Evolutionary conservation across 768 basidiomycete species (phyloP), one percentile per base, ranked within the genome.

Genomic region (Boletus edulis): DNA sequence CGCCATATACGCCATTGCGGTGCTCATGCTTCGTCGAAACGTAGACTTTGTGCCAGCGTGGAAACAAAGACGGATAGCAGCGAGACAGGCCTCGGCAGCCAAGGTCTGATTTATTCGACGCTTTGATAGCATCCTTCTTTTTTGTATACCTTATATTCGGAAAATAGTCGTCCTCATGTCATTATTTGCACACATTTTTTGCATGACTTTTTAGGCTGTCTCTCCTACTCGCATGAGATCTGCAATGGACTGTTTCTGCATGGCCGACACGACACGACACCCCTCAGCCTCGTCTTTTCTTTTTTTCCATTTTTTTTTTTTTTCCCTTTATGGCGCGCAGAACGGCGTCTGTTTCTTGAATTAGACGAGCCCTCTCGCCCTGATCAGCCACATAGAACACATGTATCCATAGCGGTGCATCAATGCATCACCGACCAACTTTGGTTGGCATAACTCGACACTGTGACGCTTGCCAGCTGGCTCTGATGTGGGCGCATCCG

Each of bases 41-140:
- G 66, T 73, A 17, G 70, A 72, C 49, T 72, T 73, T 45, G 52
- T 41, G 31, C 70, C 72, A 1, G 66, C 66, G 17, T 72, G 70
- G 70, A 68, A 69, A 55, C 64, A 65, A 62, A 57, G 53, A 55
- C 63, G 67, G 45, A 65, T 73, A 60, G 68, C 59, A 42, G 65
- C 55, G 32, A 56, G 43, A 65, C 57, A 31, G 41, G 66, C 52
- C 27, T 49, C 49, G 34, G 34, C 13, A 3, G 64, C 59, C 11
- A 67, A 62, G 57, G 61, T 51, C 18, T 72, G 61, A 63, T 49
- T 18, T 20, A 35, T 37, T 35, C 32, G 48, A 49, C 35, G 48
- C 56, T 53, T 65, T 56, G 55, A 69, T 37, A 52, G 49, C 52
- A 31, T 58, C 52, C n/a, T 3, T 37, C 32, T 56, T 54, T 51